Conservation (phyloP, 177 flowering plant genomes). For the Vitis hybrid region DNA sequence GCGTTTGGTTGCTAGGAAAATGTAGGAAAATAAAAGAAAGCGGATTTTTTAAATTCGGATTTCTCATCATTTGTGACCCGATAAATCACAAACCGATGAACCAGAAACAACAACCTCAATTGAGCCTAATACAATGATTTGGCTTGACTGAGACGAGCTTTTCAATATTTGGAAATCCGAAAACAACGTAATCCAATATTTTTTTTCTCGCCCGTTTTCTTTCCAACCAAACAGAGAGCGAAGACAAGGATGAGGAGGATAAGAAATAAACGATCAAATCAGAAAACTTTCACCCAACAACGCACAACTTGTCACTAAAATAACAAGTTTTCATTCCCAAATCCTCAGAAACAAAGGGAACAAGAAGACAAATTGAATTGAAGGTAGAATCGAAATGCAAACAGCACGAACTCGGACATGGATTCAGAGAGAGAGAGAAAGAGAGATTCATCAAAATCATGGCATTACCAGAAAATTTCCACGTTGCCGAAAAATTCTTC, state of each 20-base stretch:
- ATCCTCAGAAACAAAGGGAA: not conserved
- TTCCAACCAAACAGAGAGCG: not conserved
- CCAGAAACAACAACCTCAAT: not conserved
- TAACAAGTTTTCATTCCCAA: not conserved
- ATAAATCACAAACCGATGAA: not conserved
- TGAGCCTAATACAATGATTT: not conserved
- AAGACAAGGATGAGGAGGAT: not conserved
- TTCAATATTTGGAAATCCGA: not conserved
- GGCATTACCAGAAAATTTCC: conserved; percentile 14
- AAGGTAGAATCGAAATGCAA: not conserved
- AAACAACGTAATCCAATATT: not conserved
- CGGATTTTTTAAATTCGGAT: not conserved
- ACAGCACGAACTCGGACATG: not conserved
- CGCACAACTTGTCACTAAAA: not conserved
- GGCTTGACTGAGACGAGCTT: not conserved
- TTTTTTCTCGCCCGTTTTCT: not conserved
- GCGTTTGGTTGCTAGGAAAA: not conserved
- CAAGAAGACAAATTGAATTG: not conserved
- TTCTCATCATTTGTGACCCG: not conserved
- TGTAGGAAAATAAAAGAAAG: not conserved
- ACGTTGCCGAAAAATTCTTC: not conserved
- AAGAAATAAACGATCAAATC: not conserved
- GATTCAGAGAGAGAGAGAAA: not conserved
- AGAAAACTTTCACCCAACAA: not conserved
- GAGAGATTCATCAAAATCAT: conserved; percentile 7